Evolutionary conservation across 2,329 filamentous ascomycete genomes (phyloP).

Genomic region (Ceratocystis albifundus): DNA sequence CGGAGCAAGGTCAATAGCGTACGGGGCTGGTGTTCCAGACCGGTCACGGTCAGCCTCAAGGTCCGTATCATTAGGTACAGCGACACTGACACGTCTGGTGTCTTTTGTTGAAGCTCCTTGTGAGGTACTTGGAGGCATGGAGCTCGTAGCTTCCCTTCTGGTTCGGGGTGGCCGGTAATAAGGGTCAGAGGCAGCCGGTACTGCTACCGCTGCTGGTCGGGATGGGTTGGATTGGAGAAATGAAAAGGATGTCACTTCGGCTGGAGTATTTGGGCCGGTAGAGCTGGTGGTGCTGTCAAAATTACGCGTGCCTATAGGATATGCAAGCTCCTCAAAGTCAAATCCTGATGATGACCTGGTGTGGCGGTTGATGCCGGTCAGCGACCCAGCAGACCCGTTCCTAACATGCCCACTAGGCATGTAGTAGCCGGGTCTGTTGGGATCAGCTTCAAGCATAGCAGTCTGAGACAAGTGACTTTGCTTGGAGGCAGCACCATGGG

Average conservation of each 20-base stretch:
- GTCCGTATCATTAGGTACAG: conserved; percentile 32
- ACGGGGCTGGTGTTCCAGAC: conserved; percentile 37
- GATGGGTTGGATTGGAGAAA: conserved; percentile 46
- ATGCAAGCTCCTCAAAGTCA: conserved; percentile 39
- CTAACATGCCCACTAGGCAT: conserved; percentile 44
- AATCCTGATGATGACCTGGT: conserved; percentile 46
- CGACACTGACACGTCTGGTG: conserved; percentile 33
- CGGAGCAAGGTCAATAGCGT: conserved; percentile 39
- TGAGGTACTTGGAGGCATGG: not conserved
- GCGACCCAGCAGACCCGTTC: conserved; percentile 51
- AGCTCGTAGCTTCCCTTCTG: conserved; percentile 48
- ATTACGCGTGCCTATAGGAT: conserved; percentile 34
- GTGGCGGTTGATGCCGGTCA: conserved; percentile 31
- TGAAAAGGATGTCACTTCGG: conserved; percentile 60
- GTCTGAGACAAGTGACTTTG: conserved; percentile 74
- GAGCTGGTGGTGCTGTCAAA: conserved; percentile 48
- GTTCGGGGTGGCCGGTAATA: conserved; percentile 80
- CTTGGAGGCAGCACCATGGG: conserved; percentile 46
- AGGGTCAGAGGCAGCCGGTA: conserved; percentile 51
- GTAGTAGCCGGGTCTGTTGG: conserved; percentile 49
- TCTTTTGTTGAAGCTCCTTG: conserved; percentile 28
- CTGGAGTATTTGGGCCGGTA: conserved; percentile 61
- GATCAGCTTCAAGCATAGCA: conserved; percentile 63
- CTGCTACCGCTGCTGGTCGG: conserved; percentile 37
- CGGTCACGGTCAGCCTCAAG: conserved; percentile 35